Base-by-base conservation (phyloP, 768 basidiomycete genomes). In the Rhizopogon salebrosus region DNA sequence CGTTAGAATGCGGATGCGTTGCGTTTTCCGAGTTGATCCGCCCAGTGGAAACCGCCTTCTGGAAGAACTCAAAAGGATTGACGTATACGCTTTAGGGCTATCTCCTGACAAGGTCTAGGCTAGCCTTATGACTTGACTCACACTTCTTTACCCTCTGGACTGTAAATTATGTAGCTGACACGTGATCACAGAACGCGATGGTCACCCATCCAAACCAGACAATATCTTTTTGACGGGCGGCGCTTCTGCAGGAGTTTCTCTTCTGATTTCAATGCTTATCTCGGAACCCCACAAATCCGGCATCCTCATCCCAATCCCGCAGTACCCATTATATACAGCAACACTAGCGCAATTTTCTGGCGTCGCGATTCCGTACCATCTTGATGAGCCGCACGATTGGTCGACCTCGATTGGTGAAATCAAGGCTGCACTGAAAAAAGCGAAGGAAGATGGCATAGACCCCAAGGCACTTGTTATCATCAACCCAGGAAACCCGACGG, bases 401-500 rank as follows among this genome's bases (percentile, higher is more conserved):
- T 81, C 87, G 6, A 92, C 94, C 16, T 85, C 87, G 42, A 74
- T 83, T 37, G 64, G 71, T 9, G 80, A 83, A 48, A 82, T 98
- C 60, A 75, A 83, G 56, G 70, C 72, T 1, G 83, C 89, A 4
- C 73, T 98, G 55, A 72, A 79, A 13, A 79, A 84, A 34, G 89
- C 89, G 1, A 71, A 76, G 26, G 70, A 73, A 53, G 78, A 84
- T 16, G 85, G 85, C 57, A 74, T 80, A 26, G 69, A 71, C 5
- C 78, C 92, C 46, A 92, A 88, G 61, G 93, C 88, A 5, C 80
- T 99, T 53, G 95, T 98, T 56, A 82, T 99, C 62, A 98, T 99
- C 78, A 99, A 99, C 75, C 95, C 95, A 0, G 95, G 95, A 22
- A 99, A 98, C 73, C 95, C 97, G 20, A 98, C 97, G 0, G 97